These are phyloP conservation scores for Kwoniella shandongensis DNA, from an alignment of 768 basidiomycete genomes.

Conservation along the genomic window DNA sequence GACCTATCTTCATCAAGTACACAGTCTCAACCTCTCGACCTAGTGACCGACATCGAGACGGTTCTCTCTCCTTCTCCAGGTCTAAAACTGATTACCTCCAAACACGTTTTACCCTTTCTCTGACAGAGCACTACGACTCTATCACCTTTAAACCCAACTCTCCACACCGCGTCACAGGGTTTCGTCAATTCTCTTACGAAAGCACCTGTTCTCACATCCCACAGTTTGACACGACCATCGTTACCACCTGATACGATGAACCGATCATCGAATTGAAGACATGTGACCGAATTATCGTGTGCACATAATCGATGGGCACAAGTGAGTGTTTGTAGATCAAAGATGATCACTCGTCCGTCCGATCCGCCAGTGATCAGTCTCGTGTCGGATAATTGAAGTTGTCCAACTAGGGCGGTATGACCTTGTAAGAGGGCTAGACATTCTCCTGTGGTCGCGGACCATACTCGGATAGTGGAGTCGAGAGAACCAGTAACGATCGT, in stretches of 20 bases:
- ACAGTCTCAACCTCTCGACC: no score
- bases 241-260: slow-evolving; percentile 76
- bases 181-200: slow-evolving; percentile 75
- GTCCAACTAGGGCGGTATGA: slow-evolving; percentile 88
- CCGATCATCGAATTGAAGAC: slow-evolving; percentile 78
- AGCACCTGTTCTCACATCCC: slow-evolving; percentile 60
- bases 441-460: slow-evolving; percentile 82
- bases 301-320: slow-evolving; percentile 68
- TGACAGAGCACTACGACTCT: slow-evolving; percentile 78
- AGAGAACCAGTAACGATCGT: slow-evolving; percentile 81
- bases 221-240: slow-evolving; percentile 68
- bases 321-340: slow-evolving; percentile 58
- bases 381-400: slow-evolving; percentile 71
- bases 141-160: slow-evolving; percentile 71
- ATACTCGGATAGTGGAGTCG: slow-evolving; percentile 89
- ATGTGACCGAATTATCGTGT: slow-evolving; percentile 81
- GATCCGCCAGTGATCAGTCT: slow-evolving; percentile 77
- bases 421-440: slow-evolving; percentile 84
- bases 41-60: no score
- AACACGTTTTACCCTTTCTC: slow-evolving; percentile 74
- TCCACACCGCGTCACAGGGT: slow-evolving; percentile 72
- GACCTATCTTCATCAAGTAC: no score
- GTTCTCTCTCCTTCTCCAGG: slow-evolving; percentile 37
- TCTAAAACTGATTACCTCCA: slow-evolving; percentile 73
- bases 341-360: slow-evolving; percentile 79